Percentiles rank a stretch among this genome's conserved stretches.
Conservation (phyloP, 495 filamentous ascomycete genomes). For the Neurospora terricola region DNA sequence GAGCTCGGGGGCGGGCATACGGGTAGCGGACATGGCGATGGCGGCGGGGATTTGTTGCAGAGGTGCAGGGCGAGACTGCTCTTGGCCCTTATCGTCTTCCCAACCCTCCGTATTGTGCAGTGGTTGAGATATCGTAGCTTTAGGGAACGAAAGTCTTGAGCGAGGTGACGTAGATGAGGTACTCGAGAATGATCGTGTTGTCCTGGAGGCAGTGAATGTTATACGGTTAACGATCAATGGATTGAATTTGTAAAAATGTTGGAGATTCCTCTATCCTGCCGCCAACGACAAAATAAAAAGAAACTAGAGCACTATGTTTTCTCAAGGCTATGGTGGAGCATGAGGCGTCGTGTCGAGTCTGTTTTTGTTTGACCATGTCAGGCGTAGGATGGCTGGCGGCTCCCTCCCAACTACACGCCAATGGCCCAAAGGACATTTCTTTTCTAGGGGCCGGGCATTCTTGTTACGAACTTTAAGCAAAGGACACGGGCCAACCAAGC, state of each 20-base stretch:
- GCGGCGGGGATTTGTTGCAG: background rate
- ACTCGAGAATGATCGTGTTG: too few species aligned
- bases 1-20: too few species aligned
- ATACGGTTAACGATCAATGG: background rate
- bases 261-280: background rate
- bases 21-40: too few species aligned
- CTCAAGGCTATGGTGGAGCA: too few species aligned
- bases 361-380: background rate
- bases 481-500: too few species aligned
- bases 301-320: too few species aligned
- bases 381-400: background rate
- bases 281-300: too few species aligned
- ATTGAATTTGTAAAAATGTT: background rate
- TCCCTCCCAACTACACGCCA: background rate
- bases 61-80: slow-evolving; percentile 4
- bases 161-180: background rate
- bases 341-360: too few species aligned
- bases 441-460: too few species aligned
- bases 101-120: background rate
- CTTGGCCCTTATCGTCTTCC: background rate
- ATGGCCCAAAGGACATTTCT: too few species aligned
- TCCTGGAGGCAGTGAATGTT: background rate
- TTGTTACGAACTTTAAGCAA: too few species aligned
- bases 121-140: background rate
- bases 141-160: background rate